Evolutionary conservation across 2,329 filamentous ascomycete genomes (phyloP).

Genomic region (Aspergillus brunneoviolaceus): DNA sequence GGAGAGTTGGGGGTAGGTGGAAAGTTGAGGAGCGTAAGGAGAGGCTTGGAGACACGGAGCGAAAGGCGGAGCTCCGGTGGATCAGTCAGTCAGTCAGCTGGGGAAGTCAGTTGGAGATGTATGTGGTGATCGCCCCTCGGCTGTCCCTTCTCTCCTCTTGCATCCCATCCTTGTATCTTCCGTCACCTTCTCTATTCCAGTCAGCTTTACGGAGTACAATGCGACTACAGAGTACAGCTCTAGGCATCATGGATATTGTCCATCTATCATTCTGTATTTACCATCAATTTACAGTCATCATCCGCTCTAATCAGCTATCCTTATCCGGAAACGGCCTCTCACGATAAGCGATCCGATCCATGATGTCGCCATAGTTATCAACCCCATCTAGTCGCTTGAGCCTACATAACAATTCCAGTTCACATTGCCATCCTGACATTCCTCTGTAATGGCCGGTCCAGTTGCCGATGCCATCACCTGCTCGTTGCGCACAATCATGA

Average conservation of each 20-base stretch:
- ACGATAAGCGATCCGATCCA: neutral
- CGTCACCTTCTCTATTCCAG: no score
- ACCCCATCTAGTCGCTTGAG: constrained; percentile 22
- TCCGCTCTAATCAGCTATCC: no score
- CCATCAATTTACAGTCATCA: no score
- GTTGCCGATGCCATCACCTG: constrained; percentile 21
- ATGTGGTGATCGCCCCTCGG: no score
- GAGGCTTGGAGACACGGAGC: constrained; percentile 1
- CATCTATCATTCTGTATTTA: no score
- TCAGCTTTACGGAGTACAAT: no score
- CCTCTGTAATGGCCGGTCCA: constrained; percentile 32
- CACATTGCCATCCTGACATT: constrained; percentile 28
- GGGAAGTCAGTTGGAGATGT: neutral
- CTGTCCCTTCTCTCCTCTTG: neutral
- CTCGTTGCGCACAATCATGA: constrained; percentile 28
- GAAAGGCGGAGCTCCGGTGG: neutral
- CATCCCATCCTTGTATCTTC: no score
- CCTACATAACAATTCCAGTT: constrained; percentile 41
- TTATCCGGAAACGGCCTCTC: neutral
- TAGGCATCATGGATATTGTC: no score
- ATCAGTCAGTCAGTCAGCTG: constrained; percentile 1
- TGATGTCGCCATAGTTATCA: neutral
- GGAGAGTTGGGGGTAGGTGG: neutral
- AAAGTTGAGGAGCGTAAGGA: constrained; percentile 4
- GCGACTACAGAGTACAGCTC: no score